Percentiles rank a stretch among this genome's conserved stretches.
Conservation (phyloP, 2,329 filamentous ascomycete species). For the Trichophyton benhamiae region DNA sequence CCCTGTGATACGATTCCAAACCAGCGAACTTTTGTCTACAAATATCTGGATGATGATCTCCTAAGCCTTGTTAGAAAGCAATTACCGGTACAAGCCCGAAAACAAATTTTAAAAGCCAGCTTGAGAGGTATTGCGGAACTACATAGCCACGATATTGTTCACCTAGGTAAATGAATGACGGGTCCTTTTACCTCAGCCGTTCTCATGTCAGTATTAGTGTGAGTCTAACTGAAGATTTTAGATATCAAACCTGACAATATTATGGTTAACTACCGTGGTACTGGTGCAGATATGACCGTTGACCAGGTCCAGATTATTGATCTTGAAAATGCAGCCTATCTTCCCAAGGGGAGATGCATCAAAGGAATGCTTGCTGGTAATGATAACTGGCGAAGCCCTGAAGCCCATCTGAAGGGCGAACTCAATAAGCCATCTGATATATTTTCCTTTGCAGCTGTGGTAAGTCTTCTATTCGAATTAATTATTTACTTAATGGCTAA, state of each 20-base stretch:
- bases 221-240: constrained; percentile 10
- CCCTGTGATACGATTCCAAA: constrained; percentile 33
- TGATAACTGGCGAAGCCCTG: constrained; percentile 25
- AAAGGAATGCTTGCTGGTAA: constrained; percentile 21
- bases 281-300: constrained; percentile 11
- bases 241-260: constrained; percentile 31
- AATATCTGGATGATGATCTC: constrained; percentile 34
- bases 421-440: constrained; percentile 24
- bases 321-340: constrained; percentile 24
- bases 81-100: constrained; percentile 27
- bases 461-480: constrained; percentile 11
- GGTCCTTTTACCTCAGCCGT: neutral
- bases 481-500: constrained; percentile 6
- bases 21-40: constrained; percentile 35
- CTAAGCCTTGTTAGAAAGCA: constrained; percentile 33
- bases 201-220: neutral
- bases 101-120: constrained; percentile 34
- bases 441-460: constrained; percentile 24
- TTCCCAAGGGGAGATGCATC: constrained; percentile 22
- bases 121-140: constrained; percentile 14
- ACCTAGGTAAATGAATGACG: neutral
- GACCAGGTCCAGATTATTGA: constrained; percentile 17
- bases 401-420: constrained; percentile 19
- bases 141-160: neutral
- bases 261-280: constrained; percentile 22